These are phyloP conservation scores for Cytospora paraplurivora DNA, from an alignment of 2,329 filamentous ascomycete genomes.

Conservation along the genomic window DNA sequence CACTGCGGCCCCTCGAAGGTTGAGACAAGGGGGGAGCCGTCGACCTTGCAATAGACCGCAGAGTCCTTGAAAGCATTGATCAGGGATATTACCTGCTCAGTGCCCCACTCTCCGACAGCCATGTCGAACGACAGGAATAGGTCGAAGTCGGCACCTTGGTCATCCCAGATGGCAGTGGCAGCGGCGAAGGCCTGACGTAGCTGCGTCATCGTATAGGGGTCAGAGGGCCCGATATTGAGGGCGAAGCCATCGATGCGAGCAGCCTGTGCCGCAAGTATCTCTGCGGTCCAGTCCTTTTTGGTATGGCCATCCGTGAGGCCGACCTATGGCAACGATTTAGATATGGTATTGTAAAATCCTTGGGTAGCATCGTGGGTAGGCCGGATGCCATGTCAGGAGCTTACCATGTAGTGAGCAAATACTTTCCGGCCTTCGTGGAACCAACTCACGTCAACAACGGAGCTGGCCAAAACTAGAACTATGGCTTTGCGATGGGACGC, in stretches of 20 bases:
- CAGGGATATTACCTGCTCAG: constrained; percentile 34
- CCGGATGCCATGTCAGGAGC: background rate
- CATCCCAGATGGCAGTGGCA: constrained; percentile 30
- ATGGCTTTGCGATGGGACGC: background rate
- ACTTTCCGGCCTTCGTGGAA: constrained; percentile 29
- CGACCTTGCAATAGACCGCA: constrained; percentile 44
- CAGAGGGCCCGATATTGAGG: constrained; percentile 42
- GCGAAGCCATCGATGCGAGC: constrained; percentile 46
- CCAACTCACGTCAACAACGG: background rate
- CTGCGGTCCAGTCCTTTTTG: constrained; percentile 37
- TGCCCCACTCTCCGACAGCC: constrained; percentile 35
- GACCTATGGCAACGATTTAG: constrained; percentile 32
- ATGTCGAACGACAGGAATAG: constrained; percentile 43
- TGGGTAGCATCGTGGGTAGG: background rate
- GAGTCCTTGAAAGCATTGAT: constrained; percentile 43
- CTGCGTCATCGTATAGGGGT: constrained; percentile 39
- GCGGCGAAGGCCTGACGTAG: constrained; percentile 39
- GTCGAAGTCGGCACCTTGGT: constrained; percentile 35
- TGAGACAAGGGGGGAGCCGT: constrained; percentile 49
- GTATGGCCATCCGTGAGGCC: constrained; percentile 39
- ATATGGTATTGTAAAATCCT: background rate
- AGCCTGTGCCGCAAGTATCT: constrained; percentile 40
- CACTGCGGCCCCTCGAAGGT: constrained; percentile 53
- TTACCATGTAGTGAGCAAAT: constrained; percentile 38
- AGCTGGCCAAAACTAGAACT: background rate